phyloP scores from a whole-genome alignment of 805 yeast species.

The Metschnikowia santaceciliae region DNA sequence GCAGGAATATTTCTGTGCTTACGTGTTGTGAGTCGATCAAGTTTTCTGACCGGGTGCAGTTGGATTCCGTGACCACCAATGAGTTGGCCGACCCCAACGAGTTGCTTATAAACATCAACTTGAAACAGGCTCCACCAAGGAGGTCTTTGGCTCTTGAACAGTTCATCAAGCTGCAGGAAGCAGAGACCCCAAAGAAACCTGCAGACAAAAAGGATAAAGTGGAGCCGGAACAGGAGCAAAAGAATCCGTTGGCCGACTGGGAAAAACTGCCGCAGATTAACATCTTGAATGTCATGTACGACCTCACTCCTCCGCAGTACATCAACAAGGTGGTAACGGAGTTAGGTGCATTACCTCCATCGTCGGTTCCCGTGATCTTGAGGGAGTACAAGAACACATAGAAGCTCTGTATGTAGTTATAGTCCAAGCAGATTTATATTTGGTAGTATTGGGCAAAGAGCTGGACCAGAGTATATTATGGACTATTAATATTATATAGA shows the following conservation, averaged over 20 bases:
- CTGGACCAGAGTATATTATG: too few species aligned
- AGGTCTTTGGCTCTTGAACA: conserved; percentile 63
- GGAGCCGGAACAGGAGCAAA: conserved; percentile 30
- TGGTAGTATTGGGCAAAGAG: too few species aligned
- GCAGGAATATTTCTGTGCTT: conserved; percentile 86
- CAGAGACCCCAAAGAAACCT: conserved; percentile 24
- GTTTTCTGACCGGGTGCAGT: conserved; percentile 90
- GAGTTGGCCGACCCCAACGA: conserved; percentile 83
- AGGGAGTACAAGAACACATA: conserved; percentile 73
- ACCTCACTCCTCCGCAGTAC: conserved; percentile 89
- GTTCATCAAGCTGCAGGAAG: conserved; percentile 46
- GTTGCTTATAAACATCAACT: conserved; percentile 45
- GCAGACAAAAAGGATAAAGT: conserved; percentile 16
- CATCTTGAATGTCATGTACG: conserved; percentile 83
- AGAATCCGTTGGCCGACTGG: conserved; percentile 56
- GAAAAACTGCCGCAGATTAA: conserved; percentile 58
- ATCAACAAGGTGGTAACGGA: conserved; percentile 95
- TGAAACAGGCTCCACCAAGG: conserved; percentile 52
- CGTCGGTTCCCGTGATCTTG: conserved; percentile 95
- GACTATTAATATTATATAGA: too few species aligned
- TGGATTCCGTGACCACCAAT: conserved; percentile 92
- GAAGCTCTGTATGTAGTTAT: background rate
- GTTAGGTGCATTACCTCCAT: conserved; percentile 93
- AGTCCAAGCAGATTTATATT: too few species aligned
- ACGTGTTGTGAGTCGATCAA: conserved; percentile 95